Evolutionary conservation across 2,329 filamentous ascomycete species (phyloP), one percentile per base, ranked within the genome.

Genomic region (Trichoderma sp.): DNA sequence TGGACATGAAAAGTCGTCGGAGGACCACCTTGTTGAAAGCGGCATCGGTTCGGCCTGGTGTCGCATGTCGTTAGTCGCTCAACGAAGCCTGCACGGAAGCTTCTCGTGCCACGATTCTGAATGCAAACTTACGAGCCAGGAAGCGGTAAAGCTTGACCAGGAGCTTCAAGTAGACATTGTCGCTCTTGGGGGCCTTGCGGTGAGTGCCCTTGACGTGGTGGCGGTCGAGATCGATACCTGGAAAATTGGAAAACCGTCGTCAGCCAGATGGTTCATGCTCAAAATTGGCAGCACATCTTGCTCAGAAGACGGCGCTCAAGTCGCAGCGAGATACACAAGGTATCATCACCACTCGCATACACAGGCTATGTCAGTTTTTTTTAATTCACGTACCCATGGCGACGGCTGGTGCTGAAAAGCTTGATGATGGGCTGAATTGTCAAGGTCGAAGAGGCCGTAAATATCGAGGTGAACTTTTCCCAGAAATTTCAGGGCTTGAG

Each of bases 1-100:
- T 93, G 83, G 93, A 97, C 92, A 95, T 97, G 81, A 97, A 97
- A 71, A 99, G 91, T 79, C 95, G 92, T 82, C 94, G 93, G 78
- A 99, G 92, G 80, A 99, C 89, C 78, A 95, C 92, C 88, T 97
- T 96, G 92, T 99, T 99, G 92, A 99, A 99, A 85, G 88, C 89
- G 74, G 93, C 89, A 83, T 98, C 95, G 81, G 95, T 99, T 81
- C 95, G 94, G 85, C 93, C 92, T 96, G 77, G 1, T 42, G 3
- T 32, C 65, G 5, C 42, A 56, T n/a, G 19, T 35, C 37, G 22
- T 59, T 67, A 59, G 50, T 59, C 45, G 25, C 34, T 25, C 34
- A 53, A 27, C 1, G 15, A n/a, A 53, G 17, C 35, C 34, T 3
- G 32, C 45, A 27, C 57, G 5, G 12, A 50, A 61, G 34, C 42